Base-by-base conservation (phyloP, 371 early-diverging fungal genomes). In the Apophysomyces trapeziformis region DNA sequence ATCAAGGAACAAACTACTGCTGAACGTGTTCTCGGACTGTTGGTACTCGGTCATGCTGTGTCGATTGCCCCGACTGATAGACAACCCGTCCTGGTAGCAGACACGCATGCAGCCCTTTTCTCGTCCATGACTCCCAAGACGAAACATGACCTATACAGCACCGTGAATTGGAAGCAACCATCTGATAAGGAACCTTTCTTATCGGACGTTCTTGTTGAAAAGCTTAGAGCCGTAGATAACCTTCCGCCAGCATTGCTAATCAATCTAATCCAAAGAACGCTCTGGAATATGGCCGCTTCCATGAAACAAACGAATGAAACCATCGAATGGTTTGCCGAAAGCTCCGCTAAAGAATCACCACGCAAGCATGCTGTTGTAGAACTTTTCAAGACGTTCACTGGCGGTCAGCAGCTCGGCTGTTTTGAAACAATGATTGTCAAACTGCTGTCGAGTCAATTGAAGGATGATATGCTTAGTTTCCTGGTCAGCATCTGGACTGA, bases 401-500 rank as follows among this genome's bases (percentile, higher is more conserved):
- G 77, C 38, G 81, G 85, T 1, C 38, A 79, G 12, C 61, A 69
- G 58, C 73, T 85, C 50, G 71, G 61, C 4, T 75, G 78, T 11
- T 86, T 80, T 68, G 90, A 90, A 18, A 62, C 75, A 5, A 72
- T 86, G 67, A 65, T 90, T 11, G 76, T 84, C 14, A 72, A 75
- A 45, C 58, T 94, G 57, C 80, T 93, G 57, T 74, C 76, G 18
- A 54, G 57, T 13, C 90, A 90, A 46, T 68, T 90, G 26, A 73
- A 76, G 14, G 73, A 73, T 36, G 88, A 88, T 64, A 67, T 86
- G 35, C 71, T 91, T 54, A 79, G 87, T 66, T 93, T 93, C 75
- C 74, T 92, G 62, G 82, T 85, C 11, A 79, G 82, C 5, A 64
- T 82, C 16, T 93, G 92, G 92, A 74, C 83, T 5, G 75, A 85